Conservation (phyloP, 352 stramenopile genomes). For the Pythium inflatum region DNA sequence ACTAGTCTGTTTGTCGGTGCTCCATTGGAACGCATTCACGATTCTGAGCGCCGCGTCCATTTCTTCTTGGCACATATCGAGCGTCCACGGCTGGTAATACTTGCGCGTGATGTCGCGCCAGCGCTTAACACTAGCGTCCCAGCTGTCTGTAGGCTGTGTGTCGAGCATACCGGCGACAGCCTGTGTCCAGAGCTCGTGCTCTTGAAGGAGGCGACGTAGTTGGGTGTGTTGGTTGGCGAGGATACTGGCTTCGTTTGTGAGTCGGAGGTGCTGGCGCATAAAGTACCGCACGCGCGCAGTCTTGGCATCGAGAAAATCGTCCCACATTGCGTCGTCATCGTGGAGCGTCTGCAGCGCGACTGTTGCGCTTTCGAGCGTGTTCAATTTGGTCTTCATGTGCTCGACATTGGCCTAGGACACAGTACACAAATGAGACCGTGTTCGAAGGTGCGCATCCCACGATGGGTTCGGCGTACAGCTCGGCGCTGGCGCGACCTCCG, state of each 20-base stretch:
- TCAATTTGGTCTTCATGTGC: background rate
- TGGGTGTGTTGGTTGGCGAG: background rate
- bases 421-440: too few relatives aligned
- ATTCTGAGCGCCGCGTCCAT: slow-evolving; percentile 2
- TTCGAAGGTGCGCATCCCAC: too few relatives aligned
- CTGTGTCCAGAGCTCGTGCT: background rate
- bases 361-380: background rate
- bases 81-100: slow-evolving; percentile 3
- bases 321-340: slow-evolving; percentile 7
- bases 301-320: slow-evolving; percentile 6
- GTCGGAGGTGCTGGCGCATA: background rate
- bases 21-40: slow-evolving; percentile 1
- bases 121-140: background rate
- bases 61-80: background rate
- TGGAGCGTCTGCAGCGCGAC: background rate
- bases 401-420: background rate
- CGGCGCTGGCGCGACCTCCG: too few relatives aligned
- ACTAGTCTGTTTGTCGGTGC: background rate
- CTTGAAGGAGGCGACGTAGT: background rate
- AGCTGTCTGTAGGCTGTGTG: background rate
- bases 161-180: background rate
- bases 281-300: background rate
- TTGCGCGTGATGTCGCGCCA: background rate
- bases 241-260: background rate
- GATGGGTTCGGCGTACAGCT: too few relatives aligned